Base-by-base conservation (phyloP, 2,329 filamentous ascomycete genomes). In the Nemania sp. region DNA sequence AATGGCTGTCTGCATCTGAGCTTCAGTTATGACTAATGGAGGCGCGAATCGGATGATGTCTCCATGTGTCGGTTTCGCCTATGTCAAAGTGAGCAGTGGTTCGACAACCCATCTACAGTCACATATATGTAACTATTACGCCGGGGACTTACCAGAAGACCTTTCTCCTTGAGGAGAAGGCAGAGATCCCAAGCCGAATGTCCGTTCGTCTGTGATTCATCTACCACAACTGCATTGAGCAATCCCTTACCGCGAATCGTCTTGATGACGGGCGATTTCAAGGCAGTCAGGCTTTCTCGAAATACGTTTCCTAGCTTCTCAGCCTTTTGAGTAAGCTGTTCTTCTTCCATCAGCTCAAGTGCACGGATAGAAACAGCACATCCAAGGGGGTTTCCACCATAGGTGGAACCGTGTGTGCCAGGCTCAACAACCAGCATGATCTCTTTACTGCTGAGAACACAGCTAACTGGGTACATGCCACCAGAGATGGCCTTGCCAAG, bases 41-140 rank as follows among this genome's bases (percentile, higher is more conserved):
- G 96, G 96, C n/a, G 96, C 96, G 70, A 99, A 91, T 66, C 96
- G 92, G 79, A 99, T 99, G 80, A 99, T 98, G 82, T 98, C 98
- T 78, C 97, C 91, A 81, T 99, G 96, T 6, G 96, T 99, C 32
- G 96, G 96, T 88, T 99, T 99, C 76, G 96, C 96, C 93, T 97
- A 79, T 77, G 22, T 67, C 41, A 65, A 64, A 56, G 76, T 79
- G 73, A 79, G 76, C 73, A 69, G 53, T 52, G 45, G 56, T 58
- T 54, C 35, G 45, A 29, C 52, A 5, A 51, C 24, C 38, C 38
- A 41, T 57, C 56, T 67, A 59, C 53, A 64, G 57, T 58, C 54
- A 62, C 52, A 61, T 18, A 57, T 57, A 35, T 63, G 67, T 49
- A 49, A 62, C 55, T 58, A 47, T n/a, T 41, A 32, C 35, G 7